Evolutionary conservation across 169 alveolate species (phyloP), one percentile per base, ranked within the genome.

Genomic region (Pseudocohnilembus persalinus): DNA sequence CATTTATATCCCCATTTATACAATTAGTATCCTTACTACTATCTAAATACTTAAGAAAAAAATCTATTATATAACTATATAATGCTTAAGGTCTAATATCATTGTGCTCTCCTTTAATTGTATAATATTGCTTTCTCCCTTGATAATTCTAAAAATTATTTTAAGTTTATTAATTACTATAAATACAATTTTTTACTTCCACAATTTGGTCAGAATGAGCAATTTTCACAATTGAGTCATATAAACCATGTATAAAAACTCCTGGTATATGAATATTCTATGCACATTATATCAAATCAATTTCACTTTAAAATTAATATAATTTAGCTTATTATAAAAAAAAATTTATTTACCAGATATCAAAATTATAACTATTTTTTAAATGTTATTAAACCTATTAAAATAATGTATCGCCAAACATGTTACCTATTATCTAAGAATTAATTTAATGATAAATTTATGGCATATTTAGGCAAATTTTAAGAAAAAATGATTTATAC

Each of bases 101-200:
- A n/a, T 77, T 77, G 27, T 77, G 82, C 0, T 77, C 82, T 32
- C 82, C 82, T 33, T 68, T 77, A 24, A 77, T 72, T 27, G 34
- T 77, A 34, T 31, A 77, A 77, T 77, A 77, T 68, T 77, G 28
- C 33, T 77, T 77, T 77, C 82, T 77, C 27, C 82, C 82, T 77
- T 77, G 30, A 77, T 77, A 77, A 11, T 31, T 72, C 82, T 77
- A 31, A 33, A 34, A 26, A 32, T 32, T 77, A 31, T 29, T 0
- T 28, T 33, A 25, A 33, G 0, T 28, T 25, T 0, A 25, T 34
- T 20, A 26, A 16, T 27, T 4, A 31, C 0, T 77, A 77, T 1
- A 25, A 76, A 4, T 0, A 0, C 24, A 34, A 77, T 31, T 1
- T 0, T 25, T 33, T 77, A 77, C 82, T 77, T 77, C n/a, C 0